Conservation (phyloP, 2,329 filamentous ascomycete species). For the Neonectria ditissima region DNA sequence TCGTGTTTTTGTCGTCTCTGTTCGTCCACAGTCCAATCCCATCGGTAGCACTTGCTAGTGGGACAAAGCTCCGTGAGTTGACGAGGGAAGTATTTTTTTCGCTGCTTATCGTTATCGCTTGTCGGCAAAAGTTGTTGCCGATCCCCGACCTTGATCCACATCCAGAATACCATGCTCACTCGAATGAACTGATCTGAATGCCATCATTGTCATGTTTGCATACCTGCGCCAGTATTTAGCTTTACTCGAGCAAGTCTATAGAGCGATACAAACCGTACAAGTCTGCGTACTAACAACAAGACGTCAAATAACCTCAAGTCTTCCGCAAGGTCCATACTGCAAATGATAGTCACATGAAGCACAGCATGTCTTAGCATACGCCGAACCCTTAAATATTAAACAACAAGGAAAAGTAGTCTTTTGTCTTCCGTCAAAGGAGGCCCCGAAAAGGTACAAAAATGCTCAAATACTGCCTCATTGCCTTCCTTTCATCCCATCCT, state of each 20-base stretch:
- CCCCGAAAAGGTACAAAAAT: slow-evolving; percentile 34
- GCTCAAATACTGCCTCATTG: slow-evolving; percentile 28
- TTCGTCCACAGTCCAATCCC: slow-evolving; percentile 1
- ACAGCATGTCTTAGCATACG: background rate
- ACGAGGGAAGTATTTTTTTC: slow-evolving; percentile 29
- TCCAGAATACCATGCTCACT: background rate
- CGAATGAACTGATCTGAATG: background rate
- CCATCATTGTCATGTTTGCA: too few species aligned
- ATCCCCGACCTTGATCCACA: slow-evolving; percentile 35
- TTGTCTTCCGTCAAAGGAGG: slow-evolving; percentile 41
- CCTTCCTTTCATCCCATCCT: slow-evolving; percentile 26
- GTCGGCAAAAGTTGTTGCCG: slow-evolving; percentile 41
- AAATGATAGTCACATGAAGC: background rate
- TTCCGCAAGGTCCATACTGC: background rate
- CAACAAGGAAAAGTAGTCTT: slow-evolving; percentile 32
- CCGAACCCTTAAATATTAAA: background rate
- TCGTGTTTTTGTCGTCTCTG: slow-evolving; percentile 1
- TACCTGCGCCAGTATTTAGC: background rate
- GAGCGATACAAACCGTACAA: background rate
- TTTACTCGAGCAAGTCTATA: background rate
- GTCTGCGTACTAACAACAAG: too few species aligned
- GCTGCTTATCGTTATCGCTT: slow-evolving; percentile 32
- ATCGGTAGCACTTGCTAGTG: slow-evolving; percentile 9
- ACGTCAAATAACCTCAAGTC: background rate
- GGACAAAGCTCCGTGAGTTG: slow-evolving; percentile 22